Percentiles rank a stretch among this genome's conserved stretches.
phyloP scores from a whole-genome alignment of 345 rosid genomes.

The Brassica napus region DNA sequence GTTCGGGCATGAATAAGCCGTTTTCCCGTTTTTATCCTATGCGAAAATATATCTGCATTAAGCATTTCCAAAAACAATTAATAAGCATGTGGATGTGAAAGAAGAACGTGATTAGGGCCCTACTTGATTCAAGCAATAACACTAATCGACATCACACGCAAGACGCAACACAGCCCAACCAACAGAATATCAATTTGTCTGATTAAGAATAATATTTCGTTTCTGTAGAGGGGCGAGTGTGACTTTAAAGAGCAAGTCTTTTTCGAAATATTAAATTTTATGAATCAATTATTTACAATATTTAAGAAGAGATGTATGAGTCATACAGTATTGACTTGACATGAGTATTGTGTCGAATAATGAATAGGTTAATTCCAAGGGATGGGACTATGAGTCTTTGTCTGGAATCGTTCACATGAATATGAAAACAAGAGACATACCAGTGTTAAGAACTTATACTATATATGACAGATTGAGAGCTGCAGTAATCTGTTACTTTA shows the following conservation, averaged over 20 bases:
- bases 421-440: background rate
- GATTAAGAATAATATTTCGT: constrained; percentile 1
- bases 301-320: background rate
- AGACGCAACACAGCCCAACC: constrained; percentile 18
- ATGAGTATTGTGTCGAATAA: background rate
- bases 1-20: no score
- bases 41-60: background rate
- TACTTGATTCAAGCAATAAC: constrained; percentile 32
- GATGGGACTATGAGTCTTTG: background rate
- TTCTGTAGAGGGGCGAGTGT: background rate
- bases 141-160: constrained; percentile 31
- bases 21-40: background rate
- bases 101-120: constrained; percentile 40
- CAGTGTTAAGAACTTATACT: background rate
- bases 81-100: constrained; percentile 20
- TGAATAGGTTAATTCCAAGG: background rate
- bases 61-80: background rate
- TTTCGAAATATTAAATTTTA: background rate
- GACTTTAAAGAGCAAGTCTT: background rate
- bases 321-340: constrained; percentile 1
- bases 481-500: background rate
- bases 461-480: background rate
- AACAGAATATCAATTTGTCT: constrained; percentile 23
- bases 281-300: background rate
- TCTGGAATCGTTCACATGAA: background rate